A percentile compares a stretch with the other conserved stretches of the same genome.
Conservation (phyloP, 805 yeast species). For the Candida chilensis region DNA sequence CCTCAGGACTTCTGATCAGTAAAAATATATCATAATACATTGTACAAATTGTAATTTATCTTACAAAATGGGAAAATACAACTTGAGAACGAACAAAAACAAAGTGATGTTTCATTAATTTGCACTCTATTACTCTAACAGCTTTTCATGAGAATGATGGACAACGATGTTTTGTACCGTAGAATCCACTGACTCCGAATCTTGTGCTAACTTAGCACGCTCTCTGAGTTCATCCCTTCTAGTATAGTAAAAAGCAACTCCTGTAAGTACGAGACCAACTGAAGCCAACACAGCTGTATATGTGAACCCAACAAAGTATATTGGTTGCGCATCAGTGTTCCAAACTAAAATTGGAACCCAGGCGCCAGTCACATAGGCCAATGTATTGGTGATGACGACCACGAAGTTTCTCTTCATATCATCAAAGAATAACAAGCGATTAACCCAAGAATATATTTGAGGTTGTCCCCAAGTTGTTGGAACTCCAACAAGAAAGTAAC, state of each 20-base stretch:
- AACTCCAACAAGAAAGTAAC: slow-evolving; percentile 36
- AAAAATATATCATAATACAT: not conserved
- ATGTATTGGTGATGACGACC: slow-evolving; percentile 28
- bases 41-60: no score
- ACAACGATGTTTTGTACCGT: no score
- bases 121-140: no score
- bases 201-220: no score
- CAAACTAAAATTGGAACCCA: slow-evolving; percentile 33
- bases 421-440: slow-evolving; percentile 30
- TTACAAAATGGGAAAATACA: no score
- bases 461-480: slow-evolving; percentile 49
- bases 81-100: no score
- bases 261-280: slow-evolving; percentile 19
- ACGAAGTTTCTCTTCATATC: slow-evolving; percentile 30
- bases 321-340: slow-evolving; percentile 24
- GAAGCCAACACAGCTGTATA: slow-evolving; percentile 22
- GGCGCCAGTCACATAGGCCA: slow-evolving; percentile 30
- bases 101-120: no score
- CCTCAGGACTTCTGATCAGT: slow-evolving; percentile 23
- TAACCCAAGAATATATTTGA: slow-evolving; percentile 47
- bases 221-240: slow-evolving; percentile 12
- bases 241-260: slow-evolving; percentile 10
- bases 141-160: no score
- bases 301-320: slow-evolving; percentile 25
- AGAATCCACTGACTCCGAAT: no score